phyloP scores from a whole-genome alignment of 257 asterid genomes.

The Solanum neorickii region DNA sequence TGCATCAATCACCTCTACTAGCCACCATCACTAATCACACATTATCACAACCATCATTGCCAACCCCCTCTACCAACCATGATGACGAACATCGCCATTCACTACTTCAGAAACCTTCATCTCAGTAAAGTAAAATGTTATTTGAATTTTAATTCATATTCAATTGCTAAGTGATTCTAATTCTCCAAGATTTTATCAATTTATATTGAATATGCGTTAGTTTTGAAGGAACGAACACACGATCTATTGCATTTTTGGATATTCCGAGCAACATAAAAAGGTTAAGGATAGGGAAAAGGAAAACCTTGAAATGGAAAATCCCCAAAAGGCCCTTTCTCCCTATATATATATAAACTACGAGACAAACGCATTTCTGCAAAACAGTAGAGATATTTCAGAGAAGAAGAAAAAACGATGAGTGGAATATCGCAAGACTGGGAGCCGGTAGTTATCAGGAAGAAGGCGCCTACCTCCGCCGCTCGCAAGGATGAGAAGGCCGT shows the following conservation, averaged over 20 bases:
- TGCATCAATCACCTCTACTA: background rate
- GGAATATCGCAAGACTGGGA: slow-evolving; percentile 88
- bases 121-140: background rate
- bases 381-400: background rate
- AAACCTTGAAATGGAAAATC: background rate
- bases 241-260: too few species aligned
- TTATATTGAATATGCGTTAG: background rate
- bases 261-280: background rate
- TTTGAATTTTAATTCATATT: too few species aligned
- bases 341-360: background rate
- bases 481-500: slow-evolving; percentile 93
- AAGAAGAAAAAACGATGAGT: slow-evolving; percentile 5
- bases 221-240: background rate
- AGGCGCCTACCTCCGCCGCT: slow-evolving; percentile 85
- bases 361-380: background rate
- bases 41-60: background rate
- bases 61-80: background rate
- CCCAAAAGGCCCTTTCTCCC: background rate
- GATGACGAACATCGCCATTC: background rate
- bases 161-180: background rate
- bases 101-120: background rate
- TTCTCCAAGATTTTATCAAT: background rate
- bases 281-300: background rate
- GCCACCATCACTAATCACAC: background rate
- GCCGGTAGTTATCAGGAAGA: slow-evolving; percentile 79